These are phyloP conservation scores for Backusella mclennaniae DNA, from an alignment of 192 early-diverging fungal species.

Conservation along the genomic window DNA sequence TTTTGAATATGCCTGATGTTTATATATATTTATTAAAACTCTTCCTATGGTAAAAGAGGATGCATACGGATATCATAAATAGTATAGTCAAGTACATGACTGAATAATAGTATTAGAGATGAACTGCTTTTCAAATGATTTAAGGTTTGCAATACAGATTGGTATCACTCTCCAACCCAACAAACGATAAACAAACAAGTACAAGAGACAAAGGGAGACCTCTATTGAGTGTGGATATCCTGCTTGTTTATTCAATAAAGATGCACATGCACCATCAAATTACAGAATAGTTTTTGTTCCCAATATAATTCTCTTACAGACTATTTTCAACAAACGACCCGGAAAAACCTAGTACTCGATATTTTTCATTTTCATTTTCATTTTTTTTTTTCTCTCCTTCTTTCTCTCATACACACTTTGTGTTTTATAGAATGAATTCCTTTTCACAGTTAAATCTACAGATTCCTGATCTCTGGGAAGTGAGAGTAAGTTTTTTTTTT, in stretches of 20 bases:
- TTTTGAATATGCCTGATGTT: not conserved
- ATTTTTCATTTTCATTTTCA: too few species aligned
- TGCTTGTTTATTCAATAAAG: not conserved
- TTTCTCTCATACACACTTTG: not conserved
- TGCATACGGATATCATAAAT: too few species aligned
- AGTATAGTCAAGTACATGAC: too few species aligned
- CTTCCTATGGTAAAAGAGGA: not conserved
- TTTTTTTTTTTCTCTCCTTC: not conserved
- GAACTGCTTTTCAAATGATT: not conserved
- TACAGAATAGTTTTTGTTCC: too few species aligned
- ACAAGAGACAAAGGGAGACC: not conserved
- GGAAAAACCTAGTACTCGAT: not conserved
- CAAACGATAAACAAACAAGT: not conserved
- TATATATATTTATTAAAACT: not conserved
- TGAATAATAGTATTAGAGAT: not conserved
- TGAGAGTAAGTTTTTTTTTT: conserved; percentile 24
- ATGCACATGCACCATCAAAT: not conserved
- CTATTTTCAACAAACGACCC: not conserved
- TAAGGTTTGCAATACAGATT: not conserved
- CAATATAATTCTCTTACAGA: not conserved
- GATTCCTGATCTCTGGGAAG: conserved; percentile 43
- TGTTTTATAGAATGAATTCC: conserved; percentile 20
- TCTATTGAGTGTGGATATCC: not conserved
- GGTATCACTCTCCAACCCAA: not conserved
- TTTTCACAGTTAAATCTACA: conserved; percentile 16